A percentile compares a stretch with the other conserved stretches of the same genome.
These are phyloP conservation scores for Prunus persica DNA, from an alignment of 306 rosid species.

Conservation along the genomic window Prunus_persica_NCBIv2 NC_034013.1:17333001-17333500, in stretches of 20 bases:
- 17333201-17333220: not conserved
- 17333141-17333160: not conserved
- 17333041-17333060: not conserved
- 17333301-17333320: not conserved
- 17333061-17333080: not conserved
- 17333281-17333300: not conserved
- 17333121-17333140: not conserved
- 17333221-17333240: not conserved
- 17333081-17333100: not conserved
- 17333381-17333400: not conserved
- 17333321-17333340: constrained; percentile 1
- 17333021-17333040: not conserved
- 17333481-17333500: no score
- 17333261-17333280: not conserved
- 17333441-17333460: not conserved
- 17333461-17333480: not conserved
- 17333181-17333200: not conserved
- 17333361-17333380: not conserved
- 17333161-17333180: not conserved
- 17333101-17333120: not conserved
- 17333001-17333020: not conserved
- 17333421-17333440: not conserved
- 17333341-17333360: no score
- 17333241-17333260: not conserved
- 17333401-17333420: not conserved